phyloP scores from a whole-genome alignment of 73 alveolate genomes.

The Blepharisma japonicum region DNA sequence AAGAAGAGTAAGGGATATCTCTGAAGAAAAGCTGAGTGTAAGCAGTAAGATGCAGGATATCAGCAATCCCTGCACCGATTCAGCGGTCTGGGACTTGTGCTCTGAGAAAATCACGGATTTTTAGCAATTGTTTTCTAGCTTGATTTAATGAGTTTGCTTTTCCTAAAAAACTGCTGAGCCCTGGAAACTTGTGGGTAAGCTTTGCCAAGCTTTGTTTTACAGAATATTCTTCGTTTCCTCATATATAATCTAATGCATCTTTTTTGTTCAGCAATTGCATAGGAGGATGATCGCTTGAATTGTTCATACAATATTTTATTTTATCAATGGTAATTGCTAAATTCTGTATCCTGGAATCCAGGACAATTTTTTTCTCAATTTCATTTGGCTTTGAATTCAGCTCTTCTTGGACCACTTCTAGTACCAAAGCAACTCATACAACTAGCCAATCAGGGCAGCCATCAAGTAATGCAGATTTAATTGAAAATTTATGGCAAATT shows the following conservation, averaged over 20 bases:
- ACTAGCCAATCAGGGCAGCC: conserved; percentile 89
- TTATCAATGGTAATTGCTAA: conserved; percentile 46
- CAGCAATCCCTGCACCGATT: conserved; percentile 46
- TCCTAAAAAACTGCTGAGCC: not conserved
- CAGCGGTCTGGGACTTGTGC: not conserved
- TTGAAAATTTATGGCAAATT: conserved; percentile 62
- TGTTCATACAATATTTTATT: conserved; percentile 37
- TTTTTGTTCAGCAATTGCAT: not conserved
- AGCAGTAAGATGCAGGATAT: conserved; percentile 46
- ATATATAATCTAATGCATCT: not conserved
- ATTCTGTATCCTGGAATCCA: conserved; percentile 46
- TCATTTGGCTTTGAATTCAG: conserved; percentile 38
- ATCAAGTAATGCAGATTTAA: conserved; percentile 70
- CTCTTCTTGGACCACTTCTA: conserved; percentile 84
- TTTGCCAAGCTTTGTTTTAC: not conserved
- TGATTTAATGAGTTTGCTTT: not conserved
- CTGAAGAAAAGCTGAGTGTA: conserved; percentile 52
- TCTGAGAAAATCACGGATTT: not conserved
- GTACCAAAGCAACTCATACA: conserved; percentile 92
- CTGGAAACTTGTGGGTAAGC: not conserved
- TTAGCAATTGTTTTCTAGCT: not conserved
- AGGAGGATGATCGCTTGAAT: conserved; percentile 4
- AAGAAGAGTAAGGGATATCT: conserved; percentile 36
- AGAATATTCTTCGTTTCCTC: not conserved
- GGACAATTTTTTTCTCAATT: conserved; percentile 14